These are phyloP conservation scores for Chrysanthemum lavandulifolium DNA, from an alignment of 129 eudicot species.

Conservation along the genomic window DNA sequence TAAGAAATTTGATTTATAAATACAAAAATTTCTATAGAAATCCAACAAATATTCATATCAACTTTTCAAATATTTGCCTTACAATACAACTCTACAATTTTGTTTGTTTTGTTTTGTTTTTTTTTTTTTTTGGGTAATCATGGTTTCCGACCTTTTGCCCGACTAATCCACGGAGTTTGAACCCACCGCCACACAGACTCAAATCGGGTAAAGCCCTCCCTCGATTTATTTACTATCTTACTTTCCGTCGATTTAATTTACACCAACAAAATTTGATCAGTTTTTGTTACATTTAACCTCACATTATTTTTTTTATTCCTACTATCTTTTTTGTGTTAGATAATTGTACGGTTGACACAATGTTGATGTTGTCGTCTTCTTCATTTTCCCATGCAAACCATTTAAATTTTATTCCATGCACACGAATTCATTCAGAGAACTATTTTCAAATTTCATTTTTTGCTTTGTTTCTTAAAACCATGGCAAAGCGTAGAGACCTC, in stretches of 20 bases:
- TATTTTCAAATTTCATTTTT: background rate
- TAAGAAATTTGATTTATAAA: no score
- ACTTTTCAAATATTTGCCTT: no score
- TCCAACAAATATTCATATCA: no score
- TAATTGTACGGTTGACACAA: conserved; percentile 21
- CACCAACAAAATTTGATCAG: conserved; percentile 8
- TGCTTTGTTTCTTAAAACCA: background rate
- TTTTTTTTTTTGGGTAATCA: no score
- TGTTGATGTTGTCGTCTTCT: conserved; percentile 11
- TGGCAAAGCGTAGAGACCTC: conserved; percentile 40
- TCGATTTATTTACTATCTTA: no score
- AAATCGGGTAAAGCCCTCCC: no score
- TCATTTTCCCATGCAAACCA: conserved; percentile 8
- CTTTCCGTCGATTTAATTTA: background rate
- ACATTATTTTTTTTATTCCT: background rate
- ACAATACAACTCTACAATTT: no score
- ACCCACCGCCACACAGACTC: no score
- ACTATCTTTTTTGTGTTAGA: background rate
- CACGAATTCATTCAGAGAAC: background rate
- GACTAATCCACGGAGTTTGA: no score
- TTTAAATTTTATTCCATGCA: background rate
- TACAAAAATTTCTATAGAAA: no score
- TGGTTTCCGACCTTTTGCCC: no score
- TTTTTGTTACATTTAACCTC: background rate
- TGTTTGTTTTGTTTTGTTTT: no score